Evolutionary conservation across 257 asterid genomes (phyloP), one percentile per base, ranked within the genome.

Genomic region (Ilex aquifolium): DNA sequence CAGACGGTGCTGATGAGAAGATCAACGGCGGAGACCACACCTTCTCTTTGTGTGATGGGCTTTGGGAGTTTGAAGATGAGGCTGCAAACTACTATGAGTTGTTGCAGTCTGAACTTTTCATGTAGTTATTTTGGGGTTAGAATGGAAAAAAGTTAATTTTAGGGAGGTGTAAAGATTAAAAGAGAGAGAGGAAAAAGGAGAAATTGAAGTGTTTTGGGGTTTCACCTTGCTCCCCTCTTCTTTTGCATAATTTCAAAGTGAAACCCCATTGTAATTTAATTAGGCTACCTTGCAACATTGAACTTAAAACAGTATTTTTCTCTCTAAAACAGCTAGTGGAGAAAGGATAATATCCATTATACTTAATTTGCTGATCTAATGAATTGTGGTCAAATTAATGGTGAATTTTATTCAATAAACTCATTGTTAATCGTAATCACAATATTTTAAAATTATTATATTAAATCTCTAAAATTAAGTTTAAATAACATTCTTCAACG

Each of bases 51-150:
- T 40, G 27, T 63, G 50, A 61, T 46, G 79, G 83, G 60, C 60
- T 84, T 61, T 84, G 85, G 85, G 91, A 84, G 44, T 51, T 84
- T 53, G 91, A 84, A 46, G 91, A 84, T 17, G 85, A 76, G 64
- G 62, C 83, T 36, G 87, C 87, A 2, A 81, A 81, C 66, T 81
- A 84, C 67, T 84, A 78, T 36, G 64, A 80, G 2, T 74, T 76
- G 10, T 55, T 84, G 68, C 87, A 78, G 69, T 69, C 82, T 13
- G 76, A 76, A 36, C 83, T 76, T 72, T 80, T 80, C 59, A 78
- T 76, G 85, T 72, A 78, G 83, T 17, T 31, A 1, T 0, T 36
- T 31, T 46, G 75, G 81, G 84, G 72, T 29, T 61, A 70, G 59
- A 65, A 60, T 44, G 73, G 68, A 40, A 42, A 55, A 65, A 63